phyloP scores from a whole-genome alignment of 768 basidiomycete species.

The Gymnopilus junonius region DNA sequence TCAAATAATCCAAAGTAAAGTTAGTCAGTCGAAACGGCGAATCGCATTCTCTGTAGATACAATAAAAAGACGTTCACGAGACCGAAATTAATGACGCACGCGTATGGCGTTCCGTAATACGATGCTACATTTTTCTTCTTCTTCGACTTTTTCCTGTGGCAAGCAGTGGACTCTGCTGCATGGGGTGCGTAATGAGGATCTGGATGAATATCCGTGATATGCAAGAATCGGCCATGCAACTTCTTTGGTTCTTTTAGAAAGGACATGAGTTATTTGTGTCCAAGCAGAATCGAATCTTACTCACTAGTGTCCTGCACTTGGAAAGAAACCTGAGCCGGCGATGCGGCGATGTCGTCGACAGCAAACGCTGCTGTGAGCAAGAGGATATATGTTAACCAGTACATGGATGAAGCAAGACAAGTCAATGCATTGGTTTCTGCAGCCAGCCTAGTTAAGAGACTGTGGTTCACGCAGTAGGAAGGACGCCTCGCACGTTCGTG shows the following conservation, averaged over 20 bases:
- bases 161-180: constrained; percentile 61
- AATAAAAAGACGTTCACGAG: constrained; percentile 3
- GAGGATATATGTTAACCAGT: constrained; percentile 24
- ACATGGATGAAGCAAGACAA: constrained; percentile 28
- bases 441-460: constrained; percentile 19
- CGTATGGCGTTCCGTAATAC: constrained; percentile 69
- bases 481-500: constrained; percentile 39
- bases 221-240: constrained; percentile 75
- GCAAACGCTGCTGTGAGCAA: constrained; percentile 23
- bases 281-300: constrained; percentile 5
- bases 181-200: constrained; percentile 65
- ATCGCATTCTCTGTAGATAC: constrained; percentile 68
- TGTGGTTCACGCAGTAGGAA: constrained; percentile 16
- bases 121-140: constrained; percentile 57
- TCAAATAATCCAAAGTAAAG: constrained; percentile 79
- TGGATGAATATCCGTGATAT: constrained; percentile 86
- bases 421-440: constrained; percentile 23
- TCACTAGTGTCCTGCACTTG: constrained; percentile 34
- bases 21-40: constrained; percentile 81
- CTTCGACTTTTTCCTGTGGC: constrained; percentile 68
- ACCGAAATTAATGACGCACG: constrained; percentile 45
- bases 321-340: constrained; percentile 46
- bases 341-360: constrained; percentile 30
- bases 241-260: constrained; percentile 45
- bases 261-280: constrained; percentile 6